Conservation (phyloP, 2,329 filamentous ascomycete species). For the Colletotrichum godetiae region DNA sequence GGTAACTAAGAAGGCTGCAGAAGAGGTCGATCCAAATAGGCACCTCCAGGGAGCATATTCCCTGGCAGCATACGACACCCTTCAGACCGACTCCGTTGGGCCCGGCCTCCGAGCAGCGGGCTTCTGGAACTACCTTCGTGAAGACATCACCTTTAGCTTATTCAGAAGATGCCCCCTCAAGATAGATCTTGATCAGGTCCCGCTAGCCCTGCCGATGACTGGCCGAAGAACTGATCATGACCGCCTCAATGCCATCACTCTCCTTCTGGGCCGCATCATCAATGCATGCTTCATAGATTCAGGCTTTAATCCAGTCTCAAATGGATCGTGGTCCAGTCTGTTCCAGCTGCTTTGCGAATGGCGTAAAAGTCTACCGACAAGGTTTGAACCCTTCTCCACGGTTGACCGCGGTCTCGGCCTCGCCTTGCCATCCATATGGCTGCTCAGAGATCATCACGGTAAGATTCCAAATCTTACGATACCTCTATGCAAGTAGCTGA, state of each 20-base stretch:
- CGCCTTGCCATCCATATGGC: constrained; percentile 52
- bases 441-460: constrained; percentile 57
- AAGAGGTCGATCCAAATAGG: constrained; percentile 54
- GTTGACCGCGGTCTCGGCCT: constrained; percentile 17
- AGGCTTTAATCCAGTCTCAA: constrained; percentile 2
- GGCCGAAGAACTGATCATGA: constrained; percentile 42
- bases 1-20: constrained; percentile 32
- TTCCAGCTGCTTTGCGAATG: constrained; percentile 43
- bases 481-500: not conserved
- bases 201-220: not conserved
- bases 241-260: constrained; percentile 53
- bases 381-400: constrained; percentile 46
- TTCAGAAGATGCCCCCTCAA: constrained; percentile 54
- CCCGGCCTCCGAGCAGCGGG: constrained; percentile 51
- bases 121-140: constrained; percentile 63
- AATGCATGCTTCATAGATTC: constrained; percentile 48
- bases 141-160: constrained; percentile 65
- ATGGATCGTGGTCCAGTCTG: constrained; percentile 38
- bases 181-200: constrained; percentile 47
- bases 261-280: constrained; percentile 56
- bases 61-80: constrained; percentile 46
- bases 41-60: constrained; percentile 60
- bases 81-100: constrained; percentile 37
- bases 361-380: constrained; percentile 44
- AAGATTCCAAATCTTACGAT: constrained; percentile 1